Conservation (phyloP, 257 asterid species). For the Plantago elongata region DNA sequence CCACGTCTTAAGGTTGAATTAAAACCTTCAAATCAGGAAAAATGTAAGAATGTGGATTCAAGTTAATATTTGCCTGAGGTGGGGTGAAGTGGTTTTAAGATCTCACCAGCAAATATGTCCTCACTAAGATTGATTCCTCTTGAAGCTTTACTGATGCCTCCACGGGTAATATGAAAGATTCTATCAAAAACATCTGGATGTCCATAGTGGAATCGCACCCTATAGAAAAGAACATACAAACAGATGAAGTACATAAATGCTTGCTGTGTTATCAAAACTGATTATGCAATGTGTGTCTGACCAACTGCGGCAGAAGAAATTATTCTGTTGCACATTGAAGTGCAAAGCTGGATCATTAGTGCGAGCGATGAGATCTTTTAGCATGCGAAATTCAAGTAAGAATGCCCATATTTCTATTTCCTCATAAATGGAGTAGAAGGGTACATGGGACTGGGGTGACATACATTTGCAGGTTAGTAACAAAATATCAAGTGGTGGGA, state of each 20-base stretch:
- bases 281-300: too few species aligned
- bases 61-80: not conserved
- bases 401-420: too few species aligned
- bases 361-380: not conserved
- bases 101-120: conserved; percentile 97
- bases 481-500: too few species aligned
- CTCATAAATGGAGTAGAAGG: too few species aligned
- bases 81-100: conserved; percentile 17
- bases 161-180: conserved; percentile 93
- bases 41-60: conserved; percentile 14
- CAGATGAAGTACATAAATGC: too few species aligned
- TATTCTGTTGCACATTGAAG: not conserved
- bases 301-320: too few species aligned
- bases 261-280: too few species aligned
- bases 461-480: too few species aligned
- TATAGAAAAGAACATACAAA: conserved; percentile 20
- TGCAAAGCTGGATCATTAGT: conserved; percentile 2
- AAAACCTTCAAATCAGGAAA: conserved; percentile 51
- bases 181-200: conserved; percentile 97
- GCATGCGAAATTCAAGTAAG: not conserved
- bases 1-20: conserved; percentile 89
- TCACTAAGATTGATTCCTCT: conserved; percentile 93
- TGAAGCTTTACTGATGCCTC: conserved; percentile 97
- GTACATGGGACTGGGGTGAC: too few species aligned
- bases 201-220: conserved; percentile 98